These are phyloP conservation scores for Phlegmacium glaucopus DNA, from an alignment of 768 basidiomycete species.

Conservation along the genomic window DNA sequence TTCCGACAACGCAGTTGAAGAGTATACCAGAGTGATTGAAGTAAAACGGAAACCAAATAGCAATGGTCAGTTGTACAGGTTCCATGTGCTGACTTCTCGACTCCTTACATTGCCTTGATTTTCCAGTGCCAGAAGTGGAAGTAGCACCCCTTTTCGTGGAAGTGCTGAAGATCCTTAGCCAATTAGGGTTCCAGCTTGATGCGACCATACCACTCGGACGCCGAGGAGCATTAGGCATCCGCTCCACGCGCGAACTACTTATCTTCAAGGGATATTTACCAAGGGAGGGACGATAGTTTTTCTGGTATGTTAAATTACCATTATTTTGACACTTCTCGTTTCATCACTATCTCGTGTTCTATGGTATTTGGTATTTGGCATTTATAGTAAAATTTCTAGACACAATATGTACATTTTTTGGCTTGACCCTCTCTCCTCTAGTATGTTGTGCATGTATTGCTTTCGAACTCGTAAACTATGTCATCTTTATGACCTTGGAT, in stretches of 20 bases:
- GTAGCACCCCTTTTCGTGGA: slow-evolving; percentile 58
- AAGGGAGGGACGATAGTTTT: background rate
- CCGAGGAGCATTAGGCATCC: slow-evolving; percentile 40
- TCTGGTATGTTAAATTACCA: background rate
- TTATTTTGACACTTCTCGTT: slow-evolving; percentile 7
- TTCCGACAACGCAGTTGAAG: slow-evolving; percentile 41
- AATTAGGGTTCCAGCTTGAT: slow-evolving; percentile 58
- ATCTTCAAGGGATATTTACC: slow-evolving; percentile 11
- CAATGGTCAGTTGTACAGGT: slow-evolving; percentile 10
- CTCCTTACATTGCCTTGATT: background rate
- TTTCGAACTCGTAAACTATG: slow-evolving; percentile 10
- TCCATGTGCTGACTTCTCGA: no score
- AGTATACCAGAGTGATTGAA: slow-evolving; percentile 52
- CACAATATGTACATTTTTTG: background rate
- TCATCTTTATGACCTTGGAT: slow-evolving; percentile 60
- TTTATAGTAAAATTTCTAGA: background rate
- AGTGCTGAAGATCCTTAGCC: slow-evolving; percentile 55
- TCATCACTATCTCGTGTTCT: background rate
- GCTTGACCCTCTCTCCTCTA: background rate
- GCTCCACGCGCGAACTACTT: slow-evolving; percentile 37
- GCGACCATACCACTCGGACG: slow-evolving; percentile 62
- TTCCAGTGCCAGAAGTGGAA: slow-evolving; percentile 41
- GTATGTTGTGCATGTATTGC: slow-evolving; percentile 3
- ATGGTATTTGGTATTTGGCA: slow-evolving; percentile 1
- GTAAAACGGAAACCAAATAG: slow-evolving; percentile 39